These are phyloP conservation scores for Trichophyton rubrum DNA, from an alignment of 2,329 filamentous ascomycete genomes.

Conservation along the genomic window DNA sequence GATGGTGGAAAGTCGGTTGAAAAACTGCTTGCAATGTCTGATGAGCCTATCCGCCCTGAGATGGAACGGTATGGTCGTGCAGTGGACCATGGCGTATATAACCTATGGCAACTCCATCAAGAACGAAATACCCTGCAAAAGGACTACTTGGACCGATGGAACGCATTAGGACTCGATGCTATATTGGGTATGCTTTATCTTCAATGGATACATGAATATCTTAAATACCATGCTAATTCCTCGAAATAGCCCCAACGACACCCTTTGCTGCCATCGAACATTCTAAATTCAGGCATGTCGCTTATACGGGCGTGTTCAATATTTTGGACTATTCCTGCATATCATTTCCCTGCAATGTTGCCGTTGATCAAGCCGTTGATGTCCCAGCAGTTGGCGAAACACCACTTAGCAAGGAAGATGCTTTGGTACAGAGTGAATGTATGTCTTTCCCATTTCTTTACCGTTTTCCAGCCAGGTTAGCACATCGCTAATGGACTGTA, in stretches of 20 bases:
- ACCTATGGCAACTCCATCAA: conserved; percentile 40
- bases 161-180: conserved; percentile 31
- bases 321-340: conserved; percentile 45
- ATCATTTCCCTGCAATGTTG: conserved; percentile 42
- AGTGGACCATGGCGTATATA: conserved; percentile 31
- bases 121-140: conserved; percentile 26
- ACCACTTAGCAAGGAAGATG: conserved; percentile 34
- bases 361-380: conserved; percentile 41
- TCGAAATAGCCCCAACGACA: conserved; percentile 24
- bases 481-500: conserved; percentile 12
- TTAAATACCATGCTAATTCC: conserved; percentile 11
- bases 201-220: not conserved
- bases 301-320: conserved; percentile 40
- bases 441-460: conserved; percentile 18
- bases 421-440: conserved; percentile 39
- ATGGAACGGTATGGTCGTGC: conserved; percentile 36
- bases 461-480: not conserved
- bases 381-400: conserved; percentile 19
- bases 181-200: conserved; percentile 13
- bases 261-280: conserved; percentile 34
- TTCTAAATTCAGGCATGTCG: conserved; percentile 36
- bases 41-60: conserved; percentile 35
- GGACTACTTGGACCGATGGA: conserved; percentile 22
- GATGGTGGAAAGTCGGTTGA: conserved; percentile 39
- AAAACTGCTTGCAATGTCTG: conserved; percentile 16